Percentiles rank a stretch among this genome's conserved stretches.
phyloP scores from a whole-genome alignment of 805 yeast species.

The Candida boidinii region DNA sequence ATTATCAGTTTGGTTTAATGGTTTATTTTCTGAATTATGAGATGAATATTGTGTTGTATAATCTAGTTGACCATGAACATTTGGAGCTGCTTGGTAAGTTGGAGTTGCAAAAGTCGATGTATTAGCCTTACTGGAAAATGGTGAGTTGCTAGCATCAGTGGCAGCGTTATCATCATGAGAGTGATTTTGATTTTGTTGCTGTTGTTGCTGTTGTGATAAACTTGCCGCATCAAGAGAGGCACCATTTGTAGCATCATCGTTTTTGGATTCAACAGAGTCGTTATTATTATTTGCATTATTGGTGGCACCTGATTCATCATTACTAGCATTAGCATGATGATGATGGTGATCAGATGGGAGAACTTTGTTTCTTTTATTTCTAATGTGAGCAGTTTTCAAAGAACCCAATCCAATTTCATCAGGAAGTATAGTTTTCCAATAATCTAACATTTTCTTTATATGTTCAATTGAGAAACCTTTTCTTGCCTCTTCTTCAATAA shows the following conservation, averaged over 20 bases:
- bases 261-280: no score
- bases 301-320: no score
- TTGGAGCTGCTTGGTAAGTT: neutral
- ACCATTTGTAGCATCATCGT: no score
- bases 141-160: neutral
- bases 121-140: neutral
- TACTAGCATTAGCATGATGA: no score
- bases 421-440: slow-evolving; percentile 1
- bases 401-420: neutral
- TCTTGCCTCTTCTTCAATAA: slow-evolving; percentile 2
- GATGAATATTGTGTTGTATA: no score
- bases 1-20: no score
- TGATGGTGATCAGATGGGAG: no score
- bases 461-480: slow-evolving; percentile 1
- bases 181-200: neutral
- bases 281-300: no score
- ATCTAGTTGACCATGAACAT: no score
- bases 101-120: neutral
- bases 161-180: neutral
- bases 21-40: no score
- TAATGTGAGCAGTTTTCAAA: slow-evolving; percentile 1
- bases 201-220: neutral
- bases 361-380: slow-evolving; percentile 1
- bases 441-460: slow-evolving; percentile 1
- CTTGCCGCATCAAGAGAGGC: no score